Evolutionary conservation across 768 basidiomycete genomes (phyloP), one percentile per base, ranked within the genome.

Genomic region (Pholiota conissans): DNA sequence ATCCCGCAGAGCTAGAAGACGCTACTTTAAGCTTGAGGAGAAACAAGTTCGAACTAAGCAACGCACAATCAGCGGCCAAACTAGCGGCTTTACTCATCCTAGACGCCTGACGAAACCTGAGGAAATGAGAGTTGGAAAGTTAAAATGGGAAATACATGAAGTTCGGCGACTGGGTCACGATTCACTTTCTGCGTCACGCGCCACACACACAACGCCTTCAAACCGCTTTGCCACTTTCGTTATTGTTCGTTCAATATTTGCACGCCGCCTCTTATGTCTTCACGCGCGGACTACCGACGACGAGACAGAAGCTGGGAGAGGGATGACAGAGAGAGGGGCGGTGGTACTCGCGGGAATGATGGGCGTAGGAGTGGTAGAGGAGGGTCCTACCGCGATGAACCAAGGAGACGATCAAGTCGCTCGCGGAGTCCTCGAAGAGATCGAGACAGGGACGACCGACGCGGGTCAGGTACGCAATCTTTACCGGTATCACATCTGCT

Each of bases 241-340:
- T 14, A 27, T 49, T 14, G 24, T 28, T 48, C 22, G 16, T 14
- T 5, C 7, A 24, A 37, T 61, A 46, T 11, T 29, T 22, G 34
- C 28, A 48, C 18, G 18, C 58, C 30, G 48, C 56, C 30, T 32
- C 30, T 32, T 61, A 85, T 89, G 86, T 83, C 86, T 61, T 84
- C 83, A 55, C 82, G 83, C 61, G 55, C 72, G 42, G 83, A 84
- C 60, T 70, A 79, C 63, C 77, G 83, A 66, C 73, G 80, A 68
- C 81, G 83, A 58, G 86, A 88, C 65, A 71, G 85, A 62, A 86
- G 85, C 65, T 84, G 85, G 83, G 86, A 88, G 58, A 78, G 78
- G 55, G 80, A 83, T 26, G 82, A 84, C 47, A 71, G 79, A 32
- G 71, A 73, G 52, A 73, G 74, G 32, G 78, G 81, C 58, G 74